Evolutionary conservation across 176 grass and related monocot genomes (phyloP).

Genomic region (Microstegium vimineum): DNA sequence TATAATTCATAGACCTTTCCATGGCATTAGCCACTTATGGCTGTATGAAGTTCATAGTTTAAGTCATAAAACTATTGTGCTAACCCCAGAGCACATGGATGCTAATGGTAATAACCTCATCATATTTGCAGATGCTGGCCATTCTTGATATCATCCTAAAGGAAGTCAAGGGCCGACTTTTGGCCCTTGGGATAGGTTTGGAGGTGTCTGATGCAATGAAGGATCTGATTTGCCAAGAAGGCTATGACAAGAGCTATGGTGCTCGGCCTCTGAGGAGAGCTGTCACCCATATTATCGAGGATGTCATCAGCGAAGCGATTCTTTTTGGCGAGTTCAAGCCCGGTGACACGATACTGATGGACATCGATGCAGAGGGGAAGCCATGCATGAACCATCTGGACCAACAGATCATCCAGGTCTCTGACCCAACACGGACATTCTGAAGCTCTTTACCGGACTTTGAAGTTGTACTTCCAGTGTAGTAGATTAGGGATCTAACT

Average conservation of each 20-base stretch:
- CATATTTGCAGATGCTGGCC: constrained; percentile 68
- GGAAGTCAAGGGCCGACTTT: constrained; percentile 80
- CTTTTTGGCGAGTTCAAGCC: constrained; percentile 70
- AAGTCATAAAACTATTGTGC: background rate
- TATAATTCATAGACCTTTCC: background rate
- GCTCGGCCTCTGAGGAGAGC: constrained; percentile 79
- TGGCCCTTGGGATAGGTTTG: constrained; percentile 59
- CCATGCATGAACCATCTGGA: constrained; percentile 44
- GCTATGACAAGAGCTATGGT: constrained; percentile 81
- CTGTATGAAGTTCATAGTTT: background rate
- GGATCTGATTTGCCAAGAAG: constrained; percentile 68
- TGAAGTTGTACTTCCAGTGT: constrained; percentile 22
- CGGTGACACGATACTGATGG: constrained; percentile 74
- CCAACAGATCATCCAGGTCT: constrained; percentile 49
- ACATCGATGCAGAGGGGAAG: constrained; percentile 52
- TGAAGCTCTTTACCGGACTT: constrained; percentile 27
- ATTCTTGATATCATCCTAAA: constrained; percentile 86
- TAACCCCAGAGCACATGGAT: background rate
- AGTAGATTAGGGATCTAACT: constrained; percentile 34
- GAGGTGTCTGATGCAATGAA: constrained; percentile 70
- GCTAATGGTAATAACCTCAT: constrained; percentile 19
- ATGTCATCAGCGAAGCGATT: constrained; percentile 79
- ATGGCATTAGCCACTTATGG: background rate
- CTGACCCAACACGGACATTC: constrained; percentile 48
- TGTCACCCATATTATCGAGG: constrained; percentile 76